Conservation (phyloP, 495 filamentous ascomycete genomes). For the Neurospora africana region DNA sequence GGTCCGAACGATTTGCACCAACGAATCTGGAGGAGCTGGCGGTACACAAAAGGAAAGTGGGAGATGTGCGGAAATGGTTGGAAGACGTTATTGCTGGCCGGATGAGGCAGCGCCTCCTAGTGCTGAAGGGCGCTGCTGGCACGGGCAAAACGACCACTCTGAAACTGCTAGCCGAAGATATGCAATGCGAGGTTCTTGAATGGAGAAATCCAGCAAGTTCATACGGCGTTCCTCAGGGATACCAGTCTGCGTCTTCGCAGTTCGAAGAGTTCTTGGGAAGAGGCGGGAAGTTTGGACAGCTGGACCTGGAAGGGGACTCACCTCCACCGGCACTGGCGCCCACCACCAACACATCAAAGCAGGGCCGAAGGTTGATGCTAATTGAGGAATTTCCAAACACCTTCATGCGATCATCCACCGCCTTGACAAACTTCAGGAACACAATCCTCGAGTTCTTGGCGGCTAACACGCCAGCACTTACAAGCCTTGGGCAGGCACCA, state of each 20-base stretch:
- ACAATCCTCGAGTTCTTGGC: constrained; percentile 67
- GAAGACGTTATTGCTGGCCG: constrained; percentile 57
- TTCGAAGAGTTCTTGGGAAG: constrained; percentile 87
- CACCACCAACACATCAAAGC: neutral
- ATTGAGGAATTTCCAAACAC: constrained; percentile 94
- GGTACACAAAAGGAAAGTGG: constrained; percentile 87
- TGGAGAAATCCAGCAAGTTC: constrained; percentile 75
- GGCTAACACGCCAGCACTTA: constrained; percentile 39
- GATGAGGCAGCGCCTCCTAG: constrained; percentile 56
- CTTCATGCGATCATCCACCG: constrained; percentile 54
- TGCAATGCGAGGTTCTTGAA: constrained; percentile 68
- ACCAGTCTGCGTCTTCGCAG: constrained; percentile 55
- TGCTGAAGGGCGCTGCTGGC: constrained; percentile 87
- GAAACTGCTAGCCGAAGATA: constrained; percentile 56
- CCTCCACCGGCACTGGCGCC: constrained; percentile 9
- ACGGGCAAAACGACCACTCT: constrained; percentile 87
- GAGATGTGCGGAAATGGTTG: constrained; percentile 76
- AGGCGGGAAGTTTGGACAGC: constrained; percentile 64
- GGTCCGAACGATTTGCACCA: constrained; percentile 79
- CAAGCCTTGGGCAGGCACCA: constrained; percentile 19
- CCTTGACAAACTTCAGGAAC: constrained; percentile 62
- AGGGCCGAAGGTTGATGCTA: constrained; percentile 49
- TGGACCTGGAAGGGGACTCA: constrained; percentile 46
- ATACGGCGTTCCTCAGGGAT: constrained; percentile 43
- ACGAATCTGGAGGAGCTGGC: constrained; percentile 66